Evolutionary conservation across 2,329 filamentous ascomycete species (phyloP).

Genomic region (Colletotrichum siamense): DNA sequence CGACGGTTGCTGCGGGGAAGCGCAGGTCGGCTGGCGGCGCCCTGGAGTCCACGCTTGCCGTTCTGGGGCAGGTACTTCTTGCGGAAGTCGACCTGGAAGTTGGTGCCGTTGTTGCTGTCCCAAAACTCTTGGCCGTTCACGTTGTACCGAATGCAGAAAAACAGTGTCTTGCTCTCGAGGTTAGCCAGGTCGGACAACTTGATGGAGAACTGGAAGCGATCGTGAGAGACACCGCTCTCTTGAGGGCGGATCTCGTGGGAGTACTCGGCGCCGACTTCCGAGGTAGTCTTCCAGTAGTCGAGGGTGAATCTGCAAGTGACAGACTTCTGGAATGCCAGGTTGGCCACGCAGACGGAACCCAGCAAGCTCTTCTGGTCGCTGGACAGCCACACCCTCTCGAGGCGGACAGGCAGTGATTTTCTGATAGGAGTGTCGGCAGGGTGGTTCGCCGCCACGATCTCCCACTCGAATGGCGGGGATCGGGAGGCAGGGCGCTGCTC

Average conservation of each 20-base stretch:
- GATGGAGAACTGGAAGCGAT: constrained; percentile 94
- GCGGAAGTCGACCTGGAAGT: constrained; percentile 93
- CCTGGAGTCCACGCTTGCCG: constrained; percentile 59
- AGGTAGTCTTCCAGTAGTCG: constrained; percentile 98
- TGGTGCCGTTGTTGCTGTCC: constrained; percentile 89
- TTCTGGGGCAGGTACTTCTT: constrained; percentile 74
- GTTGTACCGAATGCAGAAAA: constrained; percentile 88
- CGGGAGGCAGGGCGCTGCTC: constrained; percentile 48
- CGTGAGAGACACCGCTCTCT: constrained; percentile 63
- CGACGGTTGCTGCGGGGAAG: constrained; percentile 73
- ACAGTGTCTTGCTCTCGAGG: constrained; percentile 89
- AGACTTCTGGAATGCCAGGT: constrained; percentile 86
- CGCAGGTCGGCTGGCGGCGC: constrained; percentile 54
- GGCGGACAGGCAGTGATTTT: constrained; percentile 70
- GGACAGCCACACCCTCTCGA: constrained; percentile 89
- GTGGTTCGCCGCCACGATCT: constrained; percentile 78
- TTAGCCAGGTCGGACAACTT: constrained; percentile 91
- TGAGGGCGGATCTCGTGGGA: constrained; percentile 61
- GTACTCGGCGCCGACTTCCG: constrained; percentile 90
- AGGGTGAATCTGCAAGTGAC: constrained; percentile 95
- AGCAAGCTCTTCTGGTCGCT: constrained; percentile 85
- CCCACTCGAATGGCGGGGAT: constrained; percentile 76
- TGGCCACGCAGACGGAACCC: constrained; percentile 83
- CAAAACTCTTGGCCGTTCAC: constrained; percentile 87
- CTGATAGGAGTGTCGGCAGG: constrained; percentile 64